A percentile compares a stretch with the other conserved stretches of the same genome.
phyloP scores from a whole-genome alignment of 441 rosid species.

The Pelargonium myrrhifolium region DNA sequence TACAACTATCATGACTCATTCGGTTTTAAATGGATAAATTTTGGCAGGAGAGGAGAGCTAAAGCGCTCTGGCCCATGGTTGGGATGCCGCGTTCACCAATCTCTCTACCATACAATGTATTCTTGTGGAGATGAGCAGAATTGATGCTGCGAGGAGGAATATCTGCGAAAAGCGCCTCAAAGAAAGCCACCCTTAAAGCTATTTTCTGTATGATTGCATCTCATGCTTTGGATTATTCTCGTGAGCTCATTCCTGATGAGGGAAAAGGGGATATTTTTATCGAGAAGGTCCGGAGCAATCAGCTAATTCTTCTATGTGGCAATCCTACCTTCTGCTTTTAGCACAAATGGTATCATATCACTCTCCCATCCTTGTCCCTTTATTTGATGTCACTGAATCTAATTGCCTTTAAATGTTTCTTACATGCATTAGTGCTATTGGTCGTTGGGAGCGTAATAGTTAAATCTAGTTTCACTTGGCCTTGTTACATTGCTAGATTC shows the following conservation, averaged over 20 bases:
- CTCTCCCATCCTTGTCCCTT: not conserved
- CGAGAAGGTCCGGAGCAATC: constrained; percentile 16
- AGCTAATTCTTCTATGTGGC: constrained; percentile 24
- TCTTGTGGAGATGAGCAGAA: constrained; percentile 34
- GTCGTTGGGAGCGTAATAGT: not conserved
- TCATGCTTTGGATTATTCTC: constrained; percentile 36
- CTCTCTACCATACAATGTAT: constrained; percentile 23
- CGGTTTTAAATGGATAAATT: constrained; percentile 27
- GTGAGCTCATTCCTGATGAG: constrained; percentile 7
- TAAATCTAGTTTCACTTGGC: not conserved
- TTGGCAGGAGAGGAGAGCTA: constrained; percentile 15
- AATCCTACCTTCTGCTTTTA: constrained; percentile 12
- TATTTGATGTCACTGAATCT: constrained; percentile 22
- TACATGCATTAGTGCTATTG: constrained; percentile 5
- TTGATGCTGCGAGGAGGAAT: constrained; percentile 42
- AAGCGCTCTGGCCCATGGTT: constrained; percentile 20
- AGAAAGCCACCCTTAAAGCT: constrained; percentile 31
- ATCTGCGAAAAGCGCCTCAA: constrained; percentile 27
- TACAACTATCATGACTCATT: constrained; percentile 21
- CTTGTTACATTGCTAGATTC: not conserved
- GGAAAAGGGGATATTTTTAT: constrained; percentile 13
- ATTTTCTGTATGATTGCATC: constrained; percentile 38
- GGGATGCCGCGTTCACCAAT: constrained; percentile 22
- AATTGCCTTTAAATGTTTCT: constrained; percentile 17
- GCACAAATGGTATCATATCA: not conserved